Percentiles rank a stretch among this genome's conserved stretches.
These are phyloP conservation scores for Candida pseudofarinosa DNA, from an alignment of 805 yeast species.

Conservation along the genomic window DNA sequence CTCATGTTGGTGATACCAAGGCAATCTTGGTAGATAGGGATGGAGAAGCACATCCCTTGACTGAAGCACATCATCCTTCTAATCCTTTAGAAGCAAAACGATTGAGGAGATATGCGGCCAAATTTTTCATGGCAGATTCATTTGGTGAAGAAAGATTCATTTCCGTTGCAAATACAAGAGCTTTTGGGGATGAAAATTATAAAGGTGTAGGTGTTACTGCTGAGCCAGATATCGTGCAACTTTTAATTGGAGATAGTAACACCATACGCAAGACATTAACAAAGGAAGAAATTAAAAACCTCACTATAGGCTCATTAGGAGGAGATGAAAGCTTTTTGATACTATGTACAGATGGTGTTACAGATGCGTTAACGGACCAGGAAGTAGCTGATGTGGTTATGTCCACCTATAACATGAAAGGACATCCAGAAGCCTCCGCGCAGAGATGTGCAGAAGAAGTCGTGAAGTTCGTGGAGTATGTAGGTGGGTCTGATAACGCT, in stretches of 20 bases:
- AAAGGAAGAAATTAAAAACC: slow-evolving; percentile 27
- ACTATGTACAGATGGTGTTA: slow-evolving; percentile 82
- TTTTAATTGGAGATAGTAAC: slow-evolving; percentile 55
- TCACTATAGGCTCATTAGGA: slow-evolving; percentile 50
- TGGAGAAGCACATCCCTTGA: slow-evolving; percentile 77
- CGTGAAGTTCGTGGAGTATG: slow-evolving; percentile 73
- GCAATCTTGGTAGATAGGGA: slow-evolving; percentile 77
- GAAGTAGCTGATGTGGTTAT: slow-evolving; percentile 85
- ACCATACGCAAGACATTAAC: slow-evolving; percentile 36
- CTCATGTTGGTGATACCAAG: slow-evolving; percentile 91
- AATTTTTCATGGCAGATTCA: slow-evolving; percentile 76
- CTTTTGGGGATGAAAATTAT: slow-evolving; percentile 85
- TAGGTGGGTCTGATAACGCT: slow-evolving; percentile 96
- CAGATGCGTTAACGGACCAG: slow-evolving; percentile 78
- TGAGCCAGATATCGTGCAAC: slow-evolving; percentile 82
- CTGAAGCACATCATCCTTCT: slow-evolving; percentile 82
- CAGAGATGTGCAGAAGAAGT: slow-evolving; percentile 84
- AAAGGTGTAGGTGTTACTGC: slow-evolving; percentile 84
- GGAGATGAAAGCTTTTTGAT: slow-evolving; percentile 88
- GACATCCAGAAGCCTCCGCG: slow-evolving; percentile 73
- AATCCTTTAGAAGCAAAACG: slow-evolving; percentile 75
- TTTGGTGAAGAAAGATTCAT: slow-evolving; percentile 89
- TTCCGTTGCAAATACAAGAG: slow-evolving; percentile 83
- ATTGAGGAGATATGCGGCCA: slow-evolving; percentile 54
- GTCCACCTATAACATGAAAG: slow-evolving; percentile 58